Evolutionary conservation across 345 rosid genomes (phyloP).

Genomic region (Raphanus raphanistrum): DNA sequence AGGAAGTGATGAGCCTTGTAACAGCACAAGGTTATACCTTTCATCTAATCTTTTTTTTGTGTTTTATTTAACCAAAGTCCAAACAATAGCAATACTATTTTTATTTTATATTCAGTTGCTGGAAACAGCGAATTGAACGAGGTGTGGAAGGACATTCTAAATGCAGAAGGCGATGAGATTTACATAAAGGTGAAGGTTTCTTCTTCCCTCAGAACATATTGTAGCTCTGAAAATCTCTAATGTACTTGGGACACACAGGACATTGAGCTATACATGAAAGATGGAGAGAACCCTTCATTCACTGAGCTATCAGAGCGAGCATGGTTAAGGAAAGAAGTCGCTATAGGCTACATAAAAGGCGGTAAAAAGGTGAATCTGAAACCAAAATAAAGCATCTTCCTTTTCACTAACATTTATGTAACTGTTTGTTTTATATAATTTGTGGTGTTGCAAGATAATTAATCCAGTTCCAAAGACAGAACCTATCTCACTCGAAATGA

Average conservation of each 20-base stretch:
- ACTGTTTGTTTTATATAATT: not conserved
- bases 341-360: constrained; percentile 81
- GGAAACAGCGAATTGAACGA: constrained; percentile 81
- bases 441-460: constrained; percentile 57
- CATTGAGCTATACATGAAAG: constrained; percentile 70
- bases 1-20: constrained; percentile 97
- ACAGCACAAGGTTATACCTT: constrained; percentile 89
- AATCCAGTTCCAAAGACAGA: constrained; percentile 71
- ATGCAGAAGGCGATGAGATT: constrained; percentile 96
- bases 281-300: constrained; percentile 86
- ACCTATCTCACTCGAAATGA: constrained; percentile 53
- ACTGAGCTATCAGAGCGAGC: constrained; percentile 81
- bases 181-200: constrained; percentile 69
- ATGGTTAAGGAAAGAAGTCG: constrained; percentile 72
- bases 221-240: constrained; percentile 1
- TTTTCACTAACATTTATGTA: not conserved
- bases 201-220: not conserved
- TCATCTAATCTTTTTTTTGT: not conserved
- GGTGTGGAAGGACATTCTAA: constrained; percentile 91
- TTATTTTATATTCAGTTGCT: constrained; percentile 52
- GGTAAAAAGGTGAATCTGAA: constrained; percentile 54
- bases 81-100: constrained; percentile 15
- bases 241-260: constrained; percentile 48
- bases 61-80: not conserved
- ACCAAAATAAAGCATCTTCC: not conserved